Percentiles rank a stretch among this genome's conserved stretches.
Conservation (phyloP, 805 yeast genomes). For the Kodamaea kakaduensis region DNA sequence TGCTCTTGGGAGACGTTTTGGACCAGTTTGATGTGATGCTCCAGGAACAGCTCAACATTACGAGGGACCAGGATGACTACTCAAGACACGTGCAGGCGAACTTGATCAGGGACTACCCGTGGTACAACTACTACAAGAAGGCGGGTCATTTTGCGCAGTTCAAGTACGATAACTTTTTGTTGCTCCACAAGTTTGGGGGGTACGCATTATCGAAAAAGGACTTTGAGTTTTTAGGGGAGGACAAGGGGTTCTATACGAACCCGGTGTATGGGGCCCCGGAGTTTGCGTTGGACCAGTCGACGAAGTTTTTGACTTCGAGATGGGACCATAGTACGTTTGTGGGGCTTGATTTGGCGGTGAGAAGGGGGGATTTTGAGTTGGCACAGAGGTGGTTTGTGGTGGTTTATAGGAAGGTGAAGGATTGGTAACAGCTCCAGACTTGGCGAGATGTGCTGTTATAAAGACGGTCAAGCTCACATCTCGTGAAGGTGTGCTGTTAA, state of each 20-base stretch:
- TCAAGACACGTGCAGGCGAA: slow-evolving; percentile 45
- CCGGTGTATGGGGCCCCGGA: slow-evolving; percentile 20
- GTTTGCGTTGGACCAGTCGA: slow-evolving; percentile 10
- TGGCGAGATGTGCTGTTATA: no score
- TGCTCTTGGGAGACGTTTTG: background rate
- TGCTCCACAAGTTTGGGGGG: slow-evolving; percentile 38
- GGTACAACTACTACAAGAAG: slow-evolving; percentile 65
- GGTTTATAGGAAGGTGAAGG: slow-evolving; percentile 22
- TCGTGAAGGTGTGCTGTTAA: no score
- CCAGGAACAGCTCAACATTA: background rate
- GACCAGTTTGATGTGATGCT: background rate
- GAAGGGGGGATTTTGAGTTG: slow-evolving; percentile 20
- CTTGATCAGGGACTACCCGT: slow-evolving; percentile 66
- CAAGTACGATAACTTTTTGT: slow-evolving; percentile 49
- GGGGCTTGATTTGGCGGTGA: slow-evolving; percentile 18
- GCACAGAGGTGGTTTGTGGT: slow-evolving; percentile 23
- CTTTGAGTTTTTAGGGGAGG: slow-evolving; percentile 15
- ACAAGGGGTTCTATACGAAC: slow-evolving; percentile 16
- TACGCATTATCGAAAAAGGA: slow-evolving; percentile 20
- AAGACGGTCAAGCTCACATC: no score
- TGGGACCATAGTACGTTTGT: slow-evolving; percentile 18
- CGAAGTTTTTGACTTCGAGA: slow-evolving; percentile 7
- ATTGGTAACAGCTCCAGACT: slow-evolving; percentile 7
- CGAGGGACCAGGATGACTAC: slow-evolving; percentile 12
- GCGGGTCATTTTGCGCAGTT: slow-evolving; percentile 54